These are phyloP conservation scores for Cadophora malorum DNA, from an alignment of 2,329 filamentous ascomycete genomes.

Conservation along the genomic window DNA sequence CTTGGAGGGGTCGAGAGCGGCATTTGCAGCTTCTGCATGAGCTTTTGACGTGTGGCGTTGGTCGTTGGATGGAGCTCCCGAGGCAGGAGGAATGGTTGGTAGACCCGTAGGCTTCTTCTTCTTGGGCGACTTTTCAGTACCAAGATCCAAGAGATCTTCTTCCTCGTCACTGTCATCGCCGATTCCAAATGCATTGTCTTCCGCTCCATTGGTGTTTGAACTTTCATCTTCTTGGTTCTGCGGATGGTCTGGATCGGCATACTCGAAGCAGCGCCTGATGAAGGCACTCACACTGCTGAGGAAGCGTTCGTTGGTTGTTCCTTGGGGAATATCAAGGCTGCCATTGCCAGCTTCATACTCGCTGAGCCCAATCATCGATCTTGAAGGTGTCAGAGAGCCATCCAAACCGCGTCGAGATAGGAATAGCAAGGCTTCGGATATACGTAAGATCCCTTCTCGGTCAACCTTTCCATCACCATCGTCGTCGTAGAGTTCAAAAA, in stretches of 20 bases:
- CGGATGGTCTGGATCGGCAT: constrained; percentile 89
- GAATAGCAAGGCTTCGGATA: constrained; percentile 93
- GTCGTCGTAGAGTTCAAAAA: constrained; percentile 97
- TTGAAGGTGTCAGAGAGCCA: constrained; percentile 71
- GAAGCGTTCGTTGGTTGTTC: constrained; percentile 83
- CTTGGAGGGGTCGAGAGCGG: constrained; percentile 88
- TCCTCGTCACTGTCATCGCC: constrained; percentile 73
- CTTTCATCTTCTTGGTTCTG: constrained; percentile 57
- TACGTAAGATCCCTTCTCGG: constrained; percentile 90
- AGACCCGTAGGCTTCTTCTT: constrained; percentile 42
- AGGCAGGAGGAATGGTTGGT: constrained; percentile 35
- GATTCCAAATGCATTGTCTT: constrained; percentile 71
- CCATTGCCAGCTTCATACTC: constrained; percentile 48
- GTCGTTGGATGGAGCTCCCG: constrained; percentile 20
- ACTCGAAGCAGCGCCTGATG: constrained; percentile 95
- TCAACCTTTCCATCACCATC: constrained; percentile 90
- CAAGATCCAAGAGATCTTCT: constrained; percentile 67
- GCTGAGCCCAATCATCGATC: constrained; percentile 61
- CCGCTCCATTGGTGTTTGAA: constrained; percentile 44
- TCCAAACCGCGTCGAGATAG: constrained; percentile 88
- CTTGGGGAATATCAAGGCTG: constrained; percentile 48
- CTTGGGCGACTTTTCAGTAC: constrained; percentile 50
- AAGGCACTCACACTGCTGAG: constrained; percentile 93
- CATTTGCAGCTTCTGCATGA: constrained; percentile 80
- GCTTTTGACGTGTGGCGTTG: constrained; percentile 61